Evolutionary conservation across 164 flowering plant species (phyloP).

Genomic region (Stephania cephalantha): DNA sequence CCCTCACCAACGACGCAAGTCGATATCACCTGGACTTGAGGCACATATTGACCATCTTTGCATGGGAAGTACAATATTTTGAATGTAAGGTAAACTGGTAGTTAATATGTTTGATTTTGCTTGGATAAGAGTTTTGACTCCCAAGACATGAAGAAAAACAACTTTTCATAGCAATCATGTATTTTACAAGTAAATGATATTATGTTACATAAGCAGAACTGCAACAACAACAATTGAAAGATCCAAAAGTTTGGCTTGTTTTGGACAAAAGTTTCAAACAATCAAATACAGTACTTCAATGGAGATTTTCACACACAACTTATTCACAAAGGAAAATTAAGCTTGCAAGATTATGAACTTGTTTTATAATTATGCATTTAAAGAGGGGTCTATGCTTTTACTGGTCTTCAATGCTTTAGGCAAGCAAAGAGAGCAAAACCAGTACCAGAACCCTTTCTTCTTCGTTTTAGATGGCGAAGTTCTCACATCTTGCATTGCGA

Average conservation of each 20-base stretch:
- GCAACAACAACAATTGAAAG: slow-evolving; percentile 1
- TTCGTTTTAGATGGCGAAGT: slow-evolving; percentile 17
- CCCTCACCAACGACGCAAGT: too few species aligned
- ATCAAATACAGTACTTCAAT: not conserved
- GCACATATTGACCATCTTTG: too few species aligned
- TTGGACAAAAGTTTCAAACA: slow-evolving; percentile 8
- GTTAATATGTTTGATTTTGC: not conserved
- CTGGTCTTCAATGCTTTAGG: slow-evolving; percentile 7
- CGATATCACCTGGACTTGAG: too few species aligned
- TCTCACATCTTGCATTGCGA: slow-evolving; percentile 16
- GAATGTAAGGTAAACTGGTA: not conserved
- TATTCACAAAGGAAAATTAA: not conserved
- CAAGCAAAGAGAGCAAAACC: slow-evolving; percentile 27
- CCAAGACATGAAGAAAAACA: not conserved
- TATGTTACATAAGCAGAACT: slow-evolving; percentile 1
- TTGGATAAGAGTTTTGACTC: not conserved
- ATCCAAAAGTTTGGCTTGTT: not conserved
- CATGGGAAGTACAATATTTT: not conserved
- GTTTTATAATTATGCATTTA: slow-evolving; percentile 1
- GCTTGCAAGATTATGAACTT: not conserved
- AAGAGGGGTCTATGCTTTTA: not conserved
- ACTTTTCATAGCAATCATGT: not conserved
- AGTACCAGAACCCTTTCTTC: slow-evolving; percentile 32
- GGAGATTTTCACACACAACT: too few species aligned
- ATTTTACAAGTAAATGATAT: not conserved